Evolutionary conservation across 306 rosid genomes (phyloP), one percentile per base, ranked within the genome.

Genomic region (Gynostemma pentaphyllum): DNA sequence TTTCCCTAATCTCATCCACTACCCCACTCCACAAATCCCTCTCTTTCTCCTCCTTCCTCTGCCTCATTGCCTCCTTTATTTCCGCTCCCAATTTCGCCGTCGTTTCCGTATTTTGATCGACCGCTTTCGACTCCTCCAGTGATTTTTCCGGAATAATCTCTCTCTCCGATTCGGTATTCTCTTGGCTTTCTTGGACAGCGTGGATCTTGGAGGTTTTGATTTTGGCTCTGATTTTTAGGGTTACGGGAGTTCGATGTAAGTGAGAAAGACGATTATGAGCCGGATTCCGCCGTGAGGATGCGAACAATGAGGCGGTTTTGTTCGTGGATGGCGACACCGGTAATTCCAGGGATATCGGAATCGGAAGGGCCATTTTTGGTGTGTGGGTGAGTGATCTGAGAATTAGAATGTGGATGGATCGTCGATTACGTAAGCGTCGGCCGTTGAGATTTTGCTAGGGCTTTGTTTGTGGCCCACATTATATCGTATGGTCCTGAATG

Each of bases 61-160:
- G 80, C 72, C 75, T 76, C 89, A 85, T 81, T 6, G 86, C 95
- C 82, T 77, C 80, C 88, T 80, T 88, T 49, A 92, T 78, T 53
- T 85, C 90, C 68, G 80, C 65, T 6, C 90, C 94, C 69, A 90
- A 27, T 30, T 88, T 79, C 15, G 29, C 44, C 52, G 75, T 46
- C 54, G 76, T n/a, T 64, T 80, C 77, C 13, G 29, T 34, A 45
- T 67, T 39, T 30, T 18, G 26, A 29, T 57, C 76, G 70, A 5
- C 29, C 44, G 21, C 32, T 14, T 5, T 47, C 62, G 54, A 9
- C n/a, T 61, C 76, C 46, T 64, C 79, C 9, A 70, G 21, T 1
- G 69, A 22, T 2, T 51, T 27, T 59, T 75, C 67, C 40, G 37
- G 30, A 21, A 61, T 9, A 9, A 57, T 29, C 28, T 19, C 70